Evolutionary conservation across 2,329 filamentous ascomycete genomes (phyloP), one percentile per base, ranked within the genome.

Genomic region (Trichophyton verrucosum): DNA sequence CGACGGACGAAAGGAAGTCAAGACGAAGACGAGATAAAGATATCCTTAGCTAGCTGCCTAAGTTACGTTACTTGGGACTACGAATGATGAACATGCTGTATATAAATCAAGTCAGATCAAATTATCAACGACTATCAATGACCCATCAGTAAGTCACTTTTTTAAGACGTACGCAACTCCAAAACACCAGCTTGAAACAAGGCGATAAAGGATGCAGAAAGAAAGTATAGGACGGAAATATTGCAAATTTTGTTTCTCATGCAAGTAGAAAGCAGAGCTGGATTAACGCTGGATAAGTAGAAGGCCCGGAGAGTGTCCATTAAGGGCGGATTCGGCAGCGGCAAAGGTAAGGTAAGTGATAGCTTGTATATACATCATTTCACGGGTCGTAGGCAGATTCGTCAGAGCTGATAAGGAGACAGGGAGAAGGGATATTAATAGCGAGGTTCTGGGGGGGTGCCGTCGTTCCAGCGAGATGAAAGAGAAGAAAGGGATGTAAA

Each of bases 341-440:
- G 33, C 33, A 17, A 44, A 17, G 30, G 49, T 36, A n/a, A 36
- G 27, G 49, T 36, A n/a, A 55, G 27, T 33, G 49, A 30, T 33
- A 55, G 49, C 27, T 55, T 55, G 49, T 55, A 55, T 55, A 55
- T 55, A 55, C 49, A 55, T 55, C 49, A 55, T 55, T 22, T 55
- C 49, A 55, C 33, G n/a, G 49, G 49, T 55, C 49, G 49, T 55
- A n/a, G 49, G 27, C 49, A 27, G 49, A 17, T 33, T 55, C 49
- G 49, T 55, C 24, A 55, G 49, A 5, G 20, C 22, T 24, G 22
- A 49, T 22, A 9, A 22, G 20, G 22, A 24, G 20, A 9, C 22
- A 22, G 13, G 44, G 44, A 49, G 9, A 55, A 36, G 49, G 3
- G 49, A 33, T 55, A 55, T 55, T 55, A 55, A 55, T 33, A 55